These are phyloP conservation scores for Geoglossum cookeanum DNA, from an alignment of 2,329 filamentous ascomycete genomes.

Conservation along the genomic window DNA sequence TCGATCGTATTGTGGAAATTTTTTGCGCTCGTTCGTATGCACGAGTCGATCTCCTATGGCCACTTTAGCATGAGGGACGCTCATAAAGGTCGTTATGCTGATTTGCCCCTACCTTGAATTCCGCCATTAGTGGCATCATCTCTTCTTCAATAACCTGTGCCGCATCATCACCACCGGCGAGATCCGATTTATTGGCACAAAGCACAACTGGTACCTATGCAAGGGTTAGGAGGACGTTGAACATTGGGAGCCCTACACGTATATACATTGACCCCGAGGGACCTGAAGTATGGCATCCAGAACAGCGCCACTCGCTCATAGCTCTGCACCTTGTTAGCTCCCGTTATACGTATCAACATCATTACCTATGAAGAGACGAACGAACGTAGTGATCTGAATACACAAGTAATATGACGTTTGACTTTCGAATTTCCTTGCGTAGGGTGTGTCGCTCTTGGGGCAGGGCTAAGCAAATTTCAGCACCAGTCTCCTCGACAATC, in stretches of 20 bases:
- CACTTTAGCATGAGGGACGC: background rate
- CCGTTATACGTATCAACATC: background rate
- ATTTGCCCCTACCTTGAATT: slow-evolving; percentile 48
- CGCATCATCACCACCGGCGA: slow-evolving; percentile 53
- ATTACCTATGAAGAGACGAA: background rate
- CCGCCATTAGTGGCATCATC: slow-evolving; percentile 94
- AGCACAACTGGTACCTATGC: slow-evolving; percentile 55
- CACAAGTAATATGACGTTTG: slow-evolving; percentile 88
- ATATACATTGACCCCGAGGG: slow-evolving; percentile 80
- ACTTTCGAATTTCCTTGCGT: slow-evolving; percentile 87
- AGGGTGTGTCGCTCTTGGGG: slow-evolving; percentile 82
- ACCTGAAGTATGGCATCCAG: slow-evolving; percentile 97
- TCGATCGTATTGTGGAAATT: slow-evolving; percentile 87
- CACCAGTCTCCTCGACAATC: background rate
- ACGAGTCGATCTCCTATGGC: slow-evolving; percentile 68
- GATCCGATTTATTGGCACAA: slow-evolving; percentile 94
- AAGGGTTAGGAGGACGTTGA: background rate
- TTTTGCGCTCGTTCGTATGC: slow-evolving; percentile 81
- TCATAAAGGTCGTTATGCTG: background rate
- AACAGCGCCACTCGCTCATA: slow-evolving; percentile 94
- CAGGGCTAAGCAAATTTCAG: slow-evolving; percentile 32
- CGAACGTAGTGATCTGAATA: slow-evolving; percentile 79
- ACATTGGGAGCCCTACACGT: background rate
- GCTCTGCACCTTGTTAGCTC: slow-evolving; percentile 28
- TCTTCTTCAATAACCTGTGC: slow-evolving; percentile 85